phyloP scores from a whole-genome alignment of 345 rosid species.

The Stellera chamaejasme region DNA sequence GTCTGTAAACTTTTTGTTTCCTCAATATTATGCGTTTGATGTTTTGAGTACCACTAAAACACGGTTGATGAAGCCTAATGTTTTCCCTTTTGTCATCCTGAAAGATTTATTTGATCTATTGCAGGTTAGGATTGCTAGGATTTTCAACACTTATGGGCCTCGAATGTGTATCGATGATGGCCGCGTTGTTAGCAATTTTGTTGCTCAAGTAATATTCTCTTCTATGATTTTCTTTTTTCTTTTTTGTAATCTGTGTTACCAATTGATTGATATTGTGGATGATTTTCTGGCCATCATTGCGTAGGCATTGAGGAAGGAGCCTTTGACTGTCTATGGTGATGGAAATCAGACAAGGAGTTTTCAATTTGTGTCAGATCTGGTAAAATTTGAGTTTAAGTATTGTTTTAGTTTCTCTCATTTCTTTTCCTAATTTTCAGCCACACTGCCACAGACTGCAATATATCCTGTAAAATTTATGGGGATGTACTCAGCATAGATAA shows the following conservation, averaged over 20 bases:
- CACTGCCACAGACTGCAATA: too few relatives aligned
- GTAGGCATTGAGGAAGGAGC: conserved; percentile 76
- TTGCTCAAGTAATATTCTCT: conserved; percentile 60
- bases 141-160: conserved; percentile 87
- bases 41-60: too few relatives aligned
- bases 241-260: background rate
- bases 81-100: too few relatives aligned
- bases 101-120: too few relatives aligned
- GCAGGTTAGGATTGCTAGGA: conserved; percentile 83
- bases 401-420: background rate
- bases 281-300: background rate
- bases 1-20: conserved; percentile 16
- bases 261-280: background rate
- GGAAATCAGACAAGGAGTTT: conserved; percentile 96
- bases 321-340: conserved; percentile 88
- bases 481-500: too few relatives aligned
- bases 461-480: too few relatives aligned
- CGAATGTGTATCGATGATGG: conserved; percentile 93
- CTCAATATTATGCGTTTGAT: too few relatives aligned
- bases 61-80: too few relatives aligned
- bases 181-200: conserved; percentile 91
- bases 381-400: conserved; percentile 11
- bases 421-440: background rate
- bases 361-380: conserved; percentile 90
- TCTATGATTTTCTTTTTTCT: background rate